phyloP scores from a whole-genome alignment of 768 basidiomycete species.

The Boletus rufocinnamomeus region DNA sequence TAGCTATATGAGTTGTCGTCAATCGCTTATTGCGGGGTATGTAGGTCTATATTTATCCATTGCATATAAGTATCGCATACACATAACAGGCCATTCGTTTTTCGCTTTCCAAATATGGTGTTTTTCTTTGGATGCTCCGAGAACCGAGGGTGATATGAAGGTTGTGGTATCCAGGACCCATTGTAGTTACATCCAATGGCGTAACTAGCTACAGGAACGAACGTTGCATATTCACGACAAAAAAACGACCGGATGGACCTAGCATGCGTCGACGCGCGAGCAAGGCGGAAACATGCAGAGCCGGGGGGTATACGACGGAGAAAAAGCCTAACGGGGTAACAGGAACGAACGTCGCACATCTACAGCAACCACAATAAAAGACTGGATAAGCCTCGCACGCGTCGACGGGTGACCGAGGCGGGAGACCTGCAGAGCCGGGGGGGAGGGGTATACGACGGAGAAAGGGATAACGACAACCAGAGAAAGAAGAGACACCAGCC shows the following conservation, averaged over 20 bases:
- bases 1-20: conserved; percentile 5
- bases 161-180: too few relatives aligned
- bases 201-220: background rate
- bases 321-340: background rate
- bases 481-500: background rate
- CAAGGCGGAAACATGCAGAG: background rate
- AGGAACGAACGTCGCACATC: conserved; percentile 10
- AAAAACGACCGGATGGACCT: background rate
- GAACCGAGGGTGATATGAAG: background rate
- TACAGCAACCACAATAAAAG: conserved; percentile 1
- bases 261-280: conserved; percentile 15
- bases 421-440: background rate
- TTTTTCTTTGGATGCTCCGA: background rate
- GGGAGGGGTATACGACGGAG: conserved; percentile 4
- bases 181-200: background rate
- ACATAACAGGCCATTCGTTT: background rate
- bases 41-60: background rate
- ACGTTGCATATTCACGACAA: background rate
- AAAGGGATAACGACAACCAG: background rate
- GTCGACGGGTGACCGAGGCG: conserved; percentile 14
- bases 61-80: background rate
- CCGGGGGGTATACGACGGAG: conserved; percentile 1
- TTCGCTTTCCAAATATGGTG: background rate
- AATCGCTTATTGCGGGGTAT: background rate
- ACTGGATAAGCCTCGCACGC: conserved; percentile 7